Percentiles rank a stretch among this genome's conserved stretches.
These are phyloP conservation scores for Heliocybe sulcata DNA, from an alignment of 1,284 basidiomycete species.

Conservation along the genomic window DNA sequence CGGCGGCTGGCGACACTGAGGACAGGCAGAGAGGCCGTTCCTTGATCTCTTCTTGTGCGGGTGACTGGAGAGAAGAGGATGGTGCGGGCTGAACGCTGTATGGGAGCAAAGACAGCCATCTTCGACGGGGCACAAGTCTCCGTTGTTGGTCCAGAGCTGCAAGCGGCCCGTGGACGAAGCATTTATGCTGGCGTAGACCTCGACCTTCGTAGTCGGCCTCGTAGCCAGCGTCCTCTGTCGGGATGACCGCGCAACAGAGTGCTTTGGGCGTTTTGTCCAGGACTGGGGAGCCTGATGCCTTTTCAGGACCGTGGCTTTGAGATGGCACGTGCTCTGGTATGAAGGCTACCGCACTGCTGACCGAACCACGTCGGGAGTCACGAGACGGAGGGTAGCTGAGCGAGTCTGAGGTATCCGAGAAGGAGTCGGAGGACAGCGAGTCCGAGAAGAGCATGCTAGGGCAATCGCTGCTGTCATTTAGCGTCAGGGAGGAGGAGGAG, in stretches of 20 bases:
- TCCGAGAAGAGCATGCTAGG: not conserved
- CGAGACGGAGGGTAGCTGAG: not conserved
- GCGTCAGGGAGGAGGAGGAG: not conserved
- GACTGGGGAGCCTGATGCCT: not conserved
- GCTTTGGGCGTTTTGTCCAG: not conserved
- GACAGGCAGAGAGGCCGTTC: too few species aligned
- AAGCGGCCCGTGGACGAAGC: not conserved
- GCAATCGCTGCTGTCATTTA: not conserved
- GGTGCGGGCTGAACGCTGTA: too few species aligned
- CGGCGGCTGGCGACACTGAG: too few species aligned
- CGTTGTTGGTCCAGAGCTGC: not conserved
- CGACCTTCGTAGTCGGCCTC: not conserved
- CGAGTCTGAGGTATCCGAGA: not conserved
- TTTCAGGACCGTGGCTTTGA: not conserved
- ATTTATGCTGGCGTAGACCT: not conserved
- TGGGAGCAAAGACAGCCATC: not conserved
- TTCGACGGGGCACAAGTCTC: not conserved
- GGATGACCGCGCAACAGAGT: not conserved
- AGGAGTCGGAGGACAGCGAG: not conserved
- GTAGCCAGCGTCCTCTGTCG: not conserved
- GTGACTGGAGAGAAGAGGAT: too few species aligned
- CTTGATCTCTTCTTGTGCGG: too few species aligned
- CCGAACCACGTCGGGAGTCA: not conserved
- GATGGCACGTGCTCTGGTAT: not conserved
- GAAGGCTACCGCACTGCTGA: not conserved